phyloP scores from a whole-genome alignment of 2,329 filamentous ascomycete species.

The Alternaria solani region DNA sequence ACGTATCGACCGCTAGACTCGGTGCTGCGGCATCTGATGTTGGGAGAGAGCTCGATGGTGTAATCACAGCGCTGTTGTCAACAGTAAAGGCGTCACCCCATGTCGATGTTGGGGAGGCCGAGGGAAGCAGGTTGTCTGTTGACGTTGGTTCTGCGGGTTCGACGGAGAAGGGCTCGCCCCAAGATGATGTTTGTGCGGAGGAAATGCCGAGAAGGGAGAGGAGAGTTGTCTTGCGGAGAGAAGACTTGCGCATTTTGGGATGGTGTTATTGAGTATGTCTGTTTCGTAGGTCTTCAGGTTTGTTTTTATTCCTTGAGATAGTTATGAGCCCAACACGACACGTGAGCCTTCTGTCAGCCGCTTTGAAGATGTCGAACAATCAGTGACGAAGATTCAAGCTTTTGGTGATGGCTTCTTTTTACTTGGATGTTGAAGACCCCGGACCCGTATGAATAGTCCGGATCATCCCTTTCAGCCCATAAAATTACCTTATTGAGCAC shows the following conservation, averaged over 20 bases:
- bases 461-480: neutral
- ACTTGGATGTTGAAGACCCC: neutral
- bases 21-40: neutral
- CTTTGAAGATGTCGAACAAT: neutral
- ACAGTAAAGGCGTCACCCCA: conserved; percentile 17
- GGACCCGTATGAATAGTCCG: neutral
- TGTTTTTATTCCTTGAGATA: neutral
- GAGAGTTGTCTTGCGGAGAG: conserved; percentile 14
- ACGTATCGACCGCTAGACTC: conserved; percentile 6
- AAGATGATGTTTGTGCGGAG: conserved; percentile 20
- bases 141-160: conserved; percentile 18
- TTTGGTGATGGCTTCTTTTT: conserved; percentile 3
- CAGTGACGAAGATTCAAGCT: neutral
- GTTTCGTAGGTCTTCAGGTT: neutral
- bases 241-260: conserved; percentile 23
- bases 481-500: neutral
- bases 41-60: conserved; percentile 4
- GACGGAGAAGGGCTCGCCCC: conserved; percentile 28
- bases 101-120: neutral
- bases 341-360: neutral
- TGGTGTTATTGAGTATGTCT: neutral
- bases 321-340: neutral
- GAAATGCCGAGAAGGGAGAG: conserved; percentile 24
- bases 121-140: conserved; percentile 15
- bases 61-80: conserved; percentile 1